A percentile compares a stretch with the other conserved stretches of the same genome.
These are phyloP conservation scores for Sarocladium oryzae DNA, from an alignment of 2,329 filamentous ascomycete genomes.

Conservation along the genomic window DNA sequence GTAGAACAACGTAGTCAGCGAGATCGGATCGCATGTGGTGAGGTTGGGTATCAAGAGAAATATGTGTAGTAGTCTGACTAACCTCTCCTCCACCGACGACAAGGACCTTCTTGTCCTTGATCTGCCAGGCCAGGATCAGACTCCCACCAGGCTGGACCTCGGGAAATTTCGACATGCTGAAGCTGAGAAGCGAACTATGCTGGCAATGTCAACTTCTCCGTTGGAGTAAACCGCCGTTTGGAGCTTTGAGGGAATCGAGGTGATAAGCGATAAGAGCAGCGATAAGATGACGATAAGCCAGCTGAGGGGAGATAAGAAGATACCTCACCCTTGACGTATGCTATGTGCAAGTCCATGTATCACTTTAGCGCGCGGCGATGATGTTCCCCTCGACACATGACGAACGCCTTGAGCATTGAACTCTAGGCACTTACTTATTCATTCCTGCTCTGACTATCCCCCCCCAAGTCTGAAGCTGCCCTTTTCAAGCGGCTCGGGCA, in stretches of 20 bases:
- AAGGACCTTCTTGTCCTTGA: slow-evolving; percentile 81
- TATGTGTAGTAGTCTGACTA: slow-evolving; percentile 22
- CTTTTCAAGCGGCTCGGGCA: no score
- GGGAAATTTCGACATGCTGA: slow-evolving; percentile 51
- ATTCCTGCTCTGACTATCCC: neutral
- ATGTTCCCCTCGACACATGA: slow-evolving; percentile 8
- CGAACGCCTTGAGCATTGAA: neutral
- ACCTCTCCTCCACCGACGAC: slow-evolving; percentile 95
- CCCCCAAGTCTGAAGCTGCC: neutral
- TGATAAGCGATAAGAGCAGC: slow-evolving; percentile 4
- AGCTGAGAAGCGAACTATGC: neutral
- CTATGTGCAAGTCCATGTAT: neutral
- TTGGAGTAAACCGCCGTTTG: neutral
- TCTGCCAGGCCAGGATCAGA: slow-evolving; percentile 92
- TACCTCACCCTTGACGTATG: neutral
- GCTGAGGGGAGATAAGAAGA: neutral
- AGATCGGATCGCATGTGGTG: neutral
- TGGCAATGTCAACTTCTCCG: neutral
- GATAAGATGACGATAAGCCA: slow-evolving; percentile 3
- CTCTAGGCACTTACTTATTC: neutral
- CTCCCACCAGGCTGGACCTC: slow-evolving; percentile 85
- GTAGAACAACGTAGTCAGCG: slow-evolving; percentile 12
- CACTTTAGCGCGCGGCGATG: slow-evolving; percentile 26
- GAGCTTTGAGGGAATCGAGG: neutral
- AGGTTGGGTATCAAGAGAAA: slow-evolving; percentile 11